Evolutionary conservation across 129 eudicot genomes (phyloP), one percentile per base, ranked within the genome.

Genomic region (Artemisia annua): DNA sequence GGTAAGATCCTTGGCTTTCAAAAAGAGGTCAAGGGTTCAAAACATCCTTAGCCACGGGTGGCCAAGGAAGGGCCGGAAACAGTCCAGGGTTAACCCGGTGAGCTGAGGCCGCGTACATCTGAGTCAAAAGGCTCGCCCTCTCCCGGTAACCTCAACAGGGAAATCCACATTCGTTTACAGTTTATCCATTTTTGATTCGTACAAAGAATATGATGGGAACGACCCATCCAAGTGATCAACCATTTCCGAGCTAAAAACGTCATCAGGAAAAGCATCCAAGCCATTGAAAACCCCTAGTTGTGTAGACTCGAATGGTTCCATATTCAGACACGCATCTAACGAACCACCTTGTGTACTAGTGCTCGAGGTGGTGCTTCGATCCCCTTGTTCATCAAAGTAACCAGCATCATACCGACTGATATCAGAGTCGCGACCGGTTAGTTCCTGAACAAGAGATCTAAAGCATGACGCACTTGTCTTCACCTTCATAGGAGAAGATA

Each of bases 351-450:
- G 79, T 50, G 57, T 48, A 51, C 32, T 20, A 18, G 18, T 17
- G 17, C 18, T 52, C 57, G 66, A 55, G 22, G 32, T 49, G 18
- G 56, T 50, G 43, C 77, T 63, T 43, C 54, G 49, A 46, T 64
- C 28, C 19, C 13, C 70, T 0, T 66, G 63, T 16, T 39, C 46
- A 39, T 49, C 52, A 24, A 62, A 70, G 57, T 65, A 44, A 61
- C 26, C 66, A 15, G 56, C 70, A 64, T 82, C 57, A 65, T 73
- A 83, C 14, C 71, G 79, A 3, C 80, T 84, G 58, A 87, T 66
- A 68, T 90, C 97, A 0, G 97, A 90, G 49, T 90, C 78, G 66
- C 83, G 77, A 26, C 97, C 97, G 2, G 97, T 90, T 67, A 90
- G 97, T 52, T 87, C 81, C 44, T 90, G 97, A 4, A 90, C 97